Conservation (phyloP, 1,139 yeast genomes). For the Saccharomyces hybrid region DNA sequence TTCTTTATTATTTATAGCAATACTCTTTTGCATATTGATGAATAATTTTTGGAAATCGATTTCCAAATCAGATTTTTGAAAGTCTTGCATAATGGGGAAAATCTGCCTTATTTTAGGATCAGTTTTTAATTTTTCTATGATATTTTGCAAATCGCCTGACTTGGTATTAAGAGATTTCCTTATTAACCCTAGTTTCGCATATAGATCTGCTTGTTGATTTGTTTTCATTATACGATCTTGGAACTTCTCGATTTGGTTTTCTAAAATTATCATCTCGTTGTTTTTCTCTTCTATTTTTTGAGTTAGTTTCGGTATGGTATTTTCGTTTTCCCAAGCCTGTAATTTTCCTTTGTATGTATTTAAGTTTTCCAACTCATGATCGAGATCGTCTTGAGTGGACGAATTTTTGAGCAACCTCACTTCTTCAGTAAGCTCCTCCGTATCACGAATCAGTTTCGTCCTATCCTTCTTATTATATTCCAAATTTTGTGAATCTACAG, state of each 20-base stretch:
- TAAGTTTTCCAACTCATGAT: constrained; percentile 13
- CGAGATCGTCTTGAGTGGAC: constrained; percentile 16
- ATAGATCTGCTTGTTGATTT: constrained; percentile 52
- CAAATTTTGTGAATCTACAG: constrained; percentile 22
- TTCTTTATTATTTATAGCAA: constrained; percentile 15
- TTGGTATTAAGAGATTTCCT: constrained; percentile 21
- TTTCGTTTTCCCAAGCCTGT: constrained; percentile 32
- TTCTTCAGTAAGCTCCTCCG: constrained; percentile 22
- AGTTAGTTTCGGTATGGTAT: constrained; percentile 33
- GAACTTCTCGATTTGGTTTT: constrained; percentile 47
- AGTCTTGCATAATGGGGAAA: neutral
- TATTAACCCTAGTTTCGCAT: constrained; percentile 45
- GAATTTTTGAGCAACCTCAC: constrained; percentile 4
- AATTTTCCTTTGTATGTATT: constrained; percentile 26
- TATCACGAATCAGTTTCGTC: constrained; percentile 31
- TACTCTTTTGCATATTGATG: constrained; percentile 18
- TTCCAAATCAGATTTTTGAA: constrained; percentile 13
- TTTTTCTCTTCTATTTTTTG: constrained; percentile 38
- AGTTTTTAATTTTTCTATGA: constrained; percentile 13
- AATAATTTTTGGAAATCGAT: constrained; percentile 18
- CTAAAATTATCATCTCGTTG: constrained; percentile 38
- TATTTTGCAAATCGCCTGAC: constrained; percentile 10
- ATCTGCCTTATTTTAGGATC: constrained; percentile 9
- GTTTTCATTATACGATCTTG: constrained; percentile 44
- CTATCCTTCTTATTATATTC: constrained; percentile 19